Base-by-base conservation (phyloP, 768 basidiomycete genomes). In the Lactarius pseudohatsudake region DNA sequence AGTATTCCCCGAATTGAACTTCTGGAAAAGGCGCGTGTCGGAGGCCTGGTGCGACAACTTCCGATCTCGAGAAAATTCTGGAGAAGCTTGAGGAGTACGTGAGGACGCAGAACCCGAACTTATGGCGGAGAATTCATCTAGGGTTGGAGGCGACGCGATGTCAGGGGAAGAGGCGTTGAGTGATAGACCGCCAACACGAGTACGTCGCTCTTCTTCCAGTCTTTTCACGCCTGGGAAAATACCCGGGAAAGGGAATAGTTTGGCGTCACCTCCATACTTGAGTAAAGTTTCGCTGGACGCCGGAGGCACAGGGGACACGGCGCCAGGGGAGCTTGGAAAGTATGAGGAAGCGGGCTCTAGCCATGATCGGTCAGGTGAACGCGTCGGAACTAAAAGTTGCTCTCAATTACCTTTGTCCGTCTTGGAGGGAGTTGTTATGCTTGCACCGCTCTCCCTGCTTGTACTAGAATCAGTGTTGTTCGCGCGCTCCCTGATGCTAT, bases 221-320 rank as follows among this genome's bases (percentile, higher is more conserved):
- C 85, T 84, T 72, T 87, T 84, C 76, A 94, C 88, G 43, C 92
- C 93, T 36, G 93, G 92, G 82, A 96, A 95, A 1, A 94, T 89
- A 47, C 92, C 93, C 30, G 92, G 93, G 82, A 96, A 95, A 1
- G 95, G 93, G 76, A 90, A 91, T 41, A 97, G 80, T 75, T 98
- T 98, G 38, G 84, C 75, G 70, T 86, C 85, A 9, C 58, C 62
- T 69, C 86, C 86, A 76, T 90, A 96, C 77, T 83, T 91, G 34
- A 81, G 80, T 74, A 88, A 76, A 76, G 93, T 92, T 36, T 84
- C 84, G 16, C 85, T 81, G 32, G 90, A 87, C 13, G 86, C 84
- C 20, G 86, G 84, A 47, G 93, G 93, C 43, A 94, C 85, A n/a
- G 91, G 90, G 9, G 92, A 94, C 13, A 84, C 82, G 43, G 83